Evolutionary conservation across 192 early-diverging fungal species (phyloP), one percentile per base, ranked within the genome.

Genomic region (Umbelopsis vinacea): DNA sequence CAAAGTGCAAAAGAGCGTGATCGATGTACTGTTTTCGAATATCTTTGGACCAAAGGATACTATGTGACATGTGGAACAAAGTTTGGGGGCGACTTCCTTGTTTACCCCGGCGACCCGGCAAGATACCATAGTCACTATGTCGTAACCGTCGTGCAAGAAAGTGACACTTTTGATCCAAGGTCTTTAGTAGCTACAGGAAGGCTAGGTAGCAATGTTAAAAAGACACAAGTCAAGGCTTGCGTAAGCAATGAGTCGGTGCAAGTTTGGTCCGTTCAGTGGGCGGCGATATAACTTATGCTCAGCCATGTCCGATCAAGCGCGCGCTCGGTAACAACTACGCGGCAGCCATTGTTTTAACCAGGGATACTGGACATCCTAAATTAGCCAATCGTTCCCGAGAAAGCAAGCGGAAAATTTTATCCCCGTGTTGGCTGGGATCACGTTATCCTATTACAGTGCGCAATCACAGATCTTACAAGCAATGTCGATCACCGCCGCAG

Each of bases 51-150:
- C 1, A 76, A 79, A 6, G 86, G 90, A 4, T 93, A 83, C 70
- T 94, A 83, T 75, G 72, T 96, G 6, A 91, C 91, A 1, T 75
- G 82, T 17, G 94, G 91, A 26, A 81, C 88, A 67, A 94, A 94
- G 74, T 97, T 93, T 83, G 95, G 95, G 9, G 94, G 92, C 10
- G 93, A 97, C 69, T 97, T 89, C 76, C 78, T 97, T 11, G 75
- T 92, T 11, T 97, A 97, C 75, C 90, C 85, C 68, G 89, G 89
- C 63, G 91, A 93, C 48, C 91, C 91, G 0, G 74, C 90, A 66
- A 78, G 88, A 6, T 90, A 84, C 70, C 93, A 95, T 76, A 87
- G 90, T 10, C 84, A 87, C 48, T 86, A 88, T 52, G 76, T 93
- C 21, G 89, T 88, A 24, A 80, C 81, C 0, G 77, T 91, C 8